Conservation (phyloP, 1,284 basidiomycete genomes). For the Paramarasmius palmivorus region DNA sequence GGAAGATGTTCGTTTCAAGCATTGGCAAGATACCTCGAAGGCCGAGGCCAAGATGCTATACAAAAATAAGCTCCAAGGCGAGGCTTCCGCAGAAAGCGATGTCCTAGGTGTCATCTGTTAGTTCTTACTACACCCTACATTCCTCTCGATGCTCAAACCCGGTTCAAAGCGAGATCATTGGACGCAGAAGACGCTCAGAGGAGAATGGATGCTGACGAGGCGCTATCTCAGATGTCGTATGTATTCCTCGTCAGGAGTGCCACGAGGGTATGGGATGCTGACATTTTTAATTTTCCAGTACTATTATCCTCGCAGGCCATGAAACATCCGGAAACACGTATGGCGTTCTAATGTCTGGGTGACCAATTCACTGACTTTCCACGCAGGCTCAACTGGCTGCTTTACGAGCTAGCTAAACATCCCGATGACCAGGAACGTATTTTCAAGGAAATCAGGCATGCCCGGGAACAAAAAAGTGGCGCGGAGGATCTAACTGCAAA, state of each 20-base stretch:
- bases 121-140: neutral
- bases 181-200: neutral
- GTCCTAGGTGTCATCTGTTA: neutral
- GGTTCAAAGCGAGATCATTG: neutral
- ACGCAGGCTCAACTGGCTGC: too few species aligned
- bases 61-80: too few species aligned
- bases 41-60: too few species aligned
- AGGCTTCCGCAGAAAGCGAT: neutral
- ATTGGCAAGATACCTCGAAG: too few species aligned
- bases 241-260: too few species aligned
- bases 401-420: constrained; percentile 21
- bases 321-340: constrained; percentile 1
- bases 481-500: constrained; percentile 21
- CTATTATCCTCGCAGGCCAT: neutral
- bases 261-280: too few species aligned
- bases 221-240: constrained; percentile 2
- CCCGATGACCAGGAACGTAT: constrained; percentile 23
- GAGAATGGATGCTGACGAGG: neutral
- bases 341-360: too few species aligned
- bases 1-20: too few species aligned
- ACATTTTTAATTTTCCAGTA: neutral
- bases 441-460: constrained; percentile 26
- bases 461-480: constrained; percentile 6
- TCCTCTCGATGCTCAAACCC: neutral
- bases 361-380: too few species aligned